Conservation (phyloP, 75 land plant genomes). For the Sequoiadendron giganteum region DNA sequence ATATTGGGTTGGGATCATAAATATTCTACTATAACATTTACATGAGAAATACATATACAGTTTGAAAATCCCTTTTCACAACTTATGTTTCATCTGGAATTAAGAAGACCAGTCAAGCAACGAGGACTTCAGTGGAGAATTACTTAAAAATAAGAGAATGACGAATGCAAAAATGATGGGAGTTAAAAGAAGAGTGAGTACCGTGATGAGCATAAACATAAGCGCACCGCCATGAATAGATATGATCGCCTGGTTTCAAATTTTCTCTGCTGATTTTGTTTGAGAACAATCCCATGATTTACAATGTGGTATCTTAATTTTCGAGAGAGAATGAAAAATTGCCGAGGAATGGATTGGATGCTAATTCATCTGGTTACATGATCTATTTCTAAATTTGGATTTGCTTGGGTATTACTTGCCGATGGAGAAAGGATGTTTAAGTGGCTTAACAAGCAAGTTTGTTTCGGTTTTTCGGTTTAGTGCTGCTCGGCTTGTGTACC, state of each 20-base stretch:
- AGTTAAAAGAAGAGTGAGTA: slow-evolving; percentile 18
- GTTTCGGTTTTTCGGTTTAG: no score
- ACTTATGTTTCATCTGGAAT: no score
- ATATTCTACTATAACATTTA: background rate
- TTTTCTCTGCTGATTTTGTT: slow-evolving; percentile 41
- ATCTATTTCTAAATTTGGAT: no score
- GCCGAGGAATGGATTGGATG: background rate
- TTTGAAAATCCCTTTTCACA: no score
- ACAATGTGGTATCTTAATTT: no score
- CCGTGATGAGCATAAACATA: slow-evolving; percentile 85
- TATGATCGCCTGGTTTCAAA: slow-evolving; percentile 74
- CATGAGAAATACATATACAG: background rate
- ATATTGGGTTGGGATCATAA: background rate
- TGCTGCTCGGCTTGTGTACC: no score
- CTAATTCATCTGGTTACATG: no score
- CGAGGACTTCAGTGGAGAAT: background rate
- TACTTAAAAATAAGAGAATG: background rate
- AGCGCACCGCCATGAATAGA: slow-evolving; percentile 79
- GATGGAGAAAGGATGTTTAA: no score
- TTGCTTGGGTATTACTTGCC: no score
- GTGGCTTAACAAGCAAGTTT: no score
- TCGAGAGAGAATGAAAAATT: background rate
- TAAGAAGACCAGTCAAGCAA: no score
- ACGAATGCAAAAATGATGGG: background rate
- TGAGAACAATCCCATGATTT: slow-evolving; percentile 46